Base-by-base conservation (phyloP, 257 asterid species). In the Echites panduratus region DNA sequence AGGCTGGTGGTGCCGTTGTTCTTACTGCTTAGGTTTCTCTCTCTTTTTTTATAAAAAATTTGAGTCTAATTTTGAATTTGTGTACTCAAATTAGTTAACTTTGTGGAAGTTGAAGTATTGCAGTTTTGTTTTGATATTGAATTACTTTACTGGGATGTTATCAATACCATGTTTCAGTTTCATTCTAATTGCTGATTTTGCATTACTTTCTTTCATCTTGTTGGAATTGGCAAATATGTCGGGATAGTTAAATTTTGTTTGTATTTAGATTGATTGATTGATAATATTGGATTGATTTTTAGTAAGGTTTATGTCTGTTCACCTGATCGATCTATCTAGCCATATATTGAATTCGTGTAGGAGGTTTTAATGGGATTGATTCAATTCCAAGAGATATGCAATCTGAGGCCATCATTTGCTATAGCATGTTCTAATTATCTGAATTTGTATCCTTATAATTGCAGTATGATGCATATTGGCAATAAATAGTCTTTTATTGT, bases 11-110 rank as follows among this genome's bases (percentile, higher is more conserved):
- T 40, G 75, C 75, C 17, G 75, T 71, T 22, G 52, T 71, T 9
- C 75, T 61, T 54, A 87, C 96, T 9, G 96, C 96, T 71, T 82
- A 74, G 80, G 82, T 80, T 72, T 75, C 66, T 14, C 63, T 43
- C 65, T 59, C 5, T 17, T 50, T 66, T 7, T 66, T 67, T 24
- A 5, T 40, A 41, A 66, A 64, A 41, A 66, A 64, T 75, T 74
- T 29, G 35, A 22, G n/a, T 59, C 73, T 68, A 53, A 41, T 41
- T 75, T 53, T 41, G 48, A 26, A 16, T 72, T 59, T 8, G 35
- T 6, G 22, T 48, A 47, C 44, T 27, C 13, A 9, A 26, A 16
- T 45, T 59, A 58, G 54, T 73, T 73, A 27, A 32, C 26, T 19
- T 1, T 45, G 61, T 73, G 41, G 64, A 66, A 20, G 40, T 22